phyloP scores from a whole-genome alignment of 2,329 filamentous ascomycete species.

The Cercospora sesami region DNA sequence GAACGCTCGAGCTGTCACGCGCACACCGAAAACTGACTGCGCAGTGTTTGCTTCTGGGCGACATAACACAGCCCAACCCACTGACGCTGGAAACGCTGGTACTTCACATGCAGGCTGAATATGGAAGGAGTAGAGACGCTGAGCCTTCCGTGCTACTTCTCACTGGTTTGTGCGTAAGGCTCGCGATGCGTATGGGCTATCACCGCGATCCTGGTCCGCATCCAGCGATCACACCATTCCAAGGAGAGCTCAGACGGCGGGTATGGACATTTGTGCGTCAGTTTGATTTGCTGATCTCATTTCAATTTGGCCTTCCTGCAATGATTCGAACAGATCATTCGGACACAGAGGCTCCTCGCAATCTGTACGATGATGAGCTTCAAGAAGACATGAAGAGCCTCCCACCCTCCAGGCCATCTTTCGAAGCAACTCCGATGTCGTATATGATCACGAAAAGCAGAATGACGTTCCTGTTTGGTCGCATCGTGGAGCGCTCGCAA shows the following conservation, averaged over 20 bases:
- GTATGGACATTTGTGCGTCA: slow-evolving; percentile 70
- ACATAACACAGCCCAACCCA: slow-evolving; percentile 73
- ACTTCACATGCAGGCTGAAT: slow-evolving; percentile 74
- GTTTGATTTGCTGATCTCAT: slow-evolving; percentile 74
- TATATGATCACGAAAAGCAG: slow-evolving; percentile 76
- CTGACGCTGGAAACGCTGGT: slow-evolving; percentile 78
- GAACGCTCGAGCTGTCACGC: slow-evolving; percentile 52
- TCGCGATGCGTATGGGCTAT: slow-evolving; percentile 73
- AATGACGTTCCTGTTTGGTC: slow-evolving; percentile 67
- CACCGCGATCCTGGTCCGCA: slow-evolving; percentile 77
- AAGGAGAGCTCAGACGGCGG: slow-evolving; percentile 69
- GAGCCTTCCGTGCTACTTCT: slow-evolving; percentile 66
- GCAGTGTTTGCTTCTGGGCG: slow-evolving; percentile 72
- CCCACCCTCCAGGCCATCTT: slow-evolving; percentile 65
- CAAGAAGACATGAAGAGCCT: slow-evolving; percentile 66
- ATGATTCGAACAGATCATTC: slow-evolving; percentile 75
- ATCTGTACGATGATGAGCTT: slow-evolving; percentile 80
- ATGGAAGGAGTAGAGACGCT: slow-evolving; percentile 70
- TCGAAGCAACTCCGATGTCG: slow-evolving; percentile 72
- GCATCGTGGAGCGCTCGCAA: slow-evolving; percentile 67
- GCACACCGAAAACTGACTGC: slow-evolving; percentile 70
- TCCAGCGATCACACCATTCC: slow-evolving; percentile 68
- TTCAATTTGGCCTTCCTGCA: slow-evolving; percentile 61
- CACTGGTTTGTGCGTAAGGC: slow-evolving; percentile 59
- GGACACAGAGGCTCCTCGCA: slow-evolving; percentile 72